Base-by-base conservation (phyloP, 352 stramenopile genomes). In the Globisporangium echinulatum region DNA sequence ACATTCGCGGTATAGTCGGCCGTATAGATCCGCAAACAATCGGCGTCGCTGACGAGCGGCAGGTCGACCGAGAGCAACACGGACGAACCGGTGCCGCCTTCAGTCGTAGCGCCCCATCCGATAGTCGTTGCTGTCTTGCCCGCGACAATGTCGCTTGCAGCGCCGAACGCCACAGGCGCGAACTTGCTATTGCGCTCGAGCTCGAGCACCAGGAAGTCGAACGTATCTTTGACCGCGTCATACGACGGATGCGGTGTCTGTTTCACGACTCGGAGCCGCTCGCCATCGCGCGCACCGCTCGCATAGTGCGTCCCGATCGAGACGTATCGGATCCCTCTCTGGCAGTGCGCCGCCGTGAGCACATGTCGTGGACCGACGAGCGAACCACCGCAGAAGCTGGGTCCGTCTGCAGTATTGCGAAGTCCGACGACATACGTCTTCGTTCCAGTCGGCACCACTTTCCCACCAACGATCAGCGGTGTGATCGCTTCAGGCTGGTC, bases 201-300 rank as follows among this genome's bases (percentile, higher is more conserved):
- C 63, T 76, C 71, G 14, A 92, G 59, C 25, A 93, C 11, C 37
- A 72, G 54, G 58, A 79, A 82, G 59, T 92, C 84, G 49, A 82
- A 72, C 25, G 59, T 62, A 19, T 56, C 69, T 25, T 56, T 47
- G 39, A 51, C n/a, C 42, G 56, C 51, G 15, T 59, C 66, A 46
- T 72, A 89, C 46, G 72, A 78, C 5, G 79, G 81, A 63, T 90
- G 79, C 40, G 61, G 68, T 15, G 67, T 79, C 5, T 78, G 51
- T 19, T 67, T 68, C n/a, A 71, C 54, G 19, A 88, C 73, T 14
- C 61, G 56, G 59, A 87, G 82, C 52, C 70, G 71, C 58, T 82
- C 70, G 6, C 74, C 72, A 51, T 87, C 69, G 4, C 62, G 38
- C 8, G 61, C 68, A 49, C 78, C 77, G 39, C 64, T 81, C 19